Percentiles rank a stretch among this genome's conserved stretches.
Evolutionary conservation across 1,284 basidiomycete genomes (phyloP).

Genomic region (Rhizoctonia solani): DNA sequence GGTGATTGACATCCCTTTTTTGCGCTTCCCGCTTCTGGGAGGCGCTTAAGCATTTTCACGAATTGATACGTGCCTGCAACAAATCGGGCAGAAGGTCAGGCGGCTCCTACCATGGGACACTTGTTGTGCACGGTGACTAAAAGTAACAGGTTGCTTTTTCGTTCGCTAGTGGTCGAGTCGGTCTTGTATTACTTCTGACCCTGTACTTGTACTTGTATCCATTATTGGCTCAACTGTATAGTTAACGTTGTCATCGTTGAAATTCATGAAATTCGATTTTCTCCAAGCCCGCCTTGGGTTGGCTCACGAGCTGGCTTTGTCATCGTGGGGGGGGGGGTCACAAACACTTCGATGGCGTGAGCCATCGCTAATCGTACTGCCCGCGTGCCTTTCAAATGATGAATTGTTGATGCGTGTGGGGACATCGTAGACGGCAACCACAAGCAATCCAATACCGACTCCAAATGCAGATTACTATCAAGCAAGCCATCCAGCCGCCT

Average conservation of each 20-base stretch:
- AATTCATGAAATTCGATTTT: slow-evolving; percentile 20
- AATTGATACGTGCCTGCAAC: background rate
- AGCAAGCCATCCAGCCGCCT: slow-evolving; percentile 44
- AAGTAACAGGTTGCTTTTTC: slow-evolving; percentile 43
- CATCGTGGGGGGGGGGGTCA: too few species aligned
- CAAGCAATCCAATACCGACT: too few species aligned
- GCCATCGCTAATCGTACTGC: background rate
- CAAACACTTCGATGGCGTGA: background rate
- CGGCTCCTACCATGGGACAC: slow-evolving; percentile 21
- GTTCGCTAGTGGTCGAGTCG: slow-evolving; percentile 43
- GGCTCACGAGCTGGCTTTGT: background rate
- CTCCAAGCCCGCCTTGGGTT: background rate
- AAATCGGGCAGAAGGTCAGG: background rate
- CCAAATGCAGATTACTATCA: slow-evolving; percentile 1
- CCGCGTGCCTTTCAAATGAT: background rate
- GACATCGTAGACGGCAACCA: too few species aligned
- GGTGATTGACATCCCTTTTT: slow-evolving; percentile 5
- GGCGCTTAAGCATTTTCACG: background rate
- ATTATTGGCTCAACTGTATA: background rate
- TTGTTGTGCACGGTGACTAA: slow-evolving; percentile 17
- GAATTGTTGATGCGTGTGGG: background rate
- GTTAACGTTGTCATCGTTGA: background rate
- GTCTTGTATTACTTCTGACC: slow-evolving; percentile 6
- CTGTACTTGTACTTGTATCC: slow-evolving; percentile 23
- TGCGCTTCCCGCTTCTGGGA: background rate